Base-by-base conservation (phyloP, 2,329 filamentous ascomycete genomes). In the Cordyceps tenuipes region DNA sequence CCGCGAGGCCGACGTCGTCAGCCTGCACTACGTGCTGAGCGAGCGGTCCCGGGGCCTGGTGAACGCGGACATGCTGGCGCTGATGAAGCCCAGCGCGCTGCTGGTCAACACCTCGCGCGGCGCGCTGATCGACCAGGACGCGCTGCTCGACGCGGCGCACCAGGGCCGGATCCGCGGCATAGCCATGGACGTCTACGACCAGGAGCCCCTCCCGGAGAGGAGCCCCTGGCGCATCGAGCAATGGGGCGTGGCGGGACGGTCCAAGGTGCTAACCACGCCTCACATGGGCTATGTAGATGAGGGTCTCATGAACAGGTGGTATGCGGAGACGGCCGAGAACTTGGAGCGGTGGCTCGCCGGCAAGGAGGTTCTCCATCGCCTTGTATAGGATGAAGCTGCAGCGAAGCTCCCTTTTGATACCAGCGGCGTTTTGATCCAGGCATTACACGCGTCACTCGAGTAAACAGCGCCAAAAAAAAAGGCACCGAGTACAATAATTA, bases 231-330 rank as follows among this genome's bases (percentile, higher is more conserved):
- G 86, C 54, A 82, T 77, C 10, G 83, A 79, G 9, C 71, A 75
- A 41, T 91, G 88, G 86, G 85, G 85, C 5, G 69, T 71, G 41
- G 73, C 81, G 41, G 84, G 84, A 5, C 80, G 81, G 52, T 83
- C 80, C 53, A 76, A 80, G 61, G 80, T 90, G 1, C 65, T 91
- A 17, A 68, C 89, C 63, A 87, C 84, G 54, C 88, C 88, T 48
- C 88, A 91, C 70, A 89, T 88, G 81, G 88, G 87, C 0, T 91
- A 90, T 69, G 85, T 86, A 0, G 85, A 88, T 63, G 82, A 83
- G 62, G 83, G 80, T n/a, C 79, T 82, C 41, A 75, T 89, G 68
- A 76, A 80, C 53, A 74, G 75, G 7, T 90, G 86, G 86, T 90
- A 89, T 71, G 79, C 82, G 62, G 84, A 88, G 71, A 82, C 83